These are phyloP conservation scores for Bruguiera sexangula DNA, from an alignment of 345 rosid genomes.

Conservation along the genomic window DNA sequence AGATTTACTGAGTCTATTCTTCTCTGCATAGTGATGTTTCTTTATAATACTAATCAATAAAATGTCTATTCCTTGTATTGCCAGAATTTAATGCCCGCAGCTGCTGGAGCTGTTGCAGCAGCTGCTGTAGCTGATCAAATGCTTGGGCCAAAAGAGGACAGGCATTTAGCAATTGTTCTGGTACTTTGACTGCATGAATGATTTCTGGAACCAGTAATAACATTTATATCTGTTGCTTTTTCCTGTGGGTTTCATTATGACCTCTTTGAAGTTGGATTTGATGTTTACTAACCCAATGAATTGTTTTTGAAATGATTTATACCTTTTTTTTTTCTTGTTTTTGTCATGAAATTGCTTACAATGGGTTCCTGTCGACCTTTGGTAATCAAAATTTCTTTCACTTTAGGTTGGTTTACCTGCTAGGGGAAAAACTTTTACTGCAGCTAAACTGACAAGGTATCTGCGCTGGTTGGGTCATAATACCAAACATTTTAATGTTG, in stretches of 20 bases:
- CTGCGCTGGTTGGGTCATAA: slow-evolving; percentile 99
- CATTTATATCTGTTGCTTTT: slow-evolving; percentile 10
- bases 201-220: not conserved
- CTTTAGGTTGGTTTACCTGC: slow-evolving; percentile 97
- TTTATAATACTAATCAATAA: slow-evolving; percentile 1
- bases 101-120: slow-evolving; percentile 99
- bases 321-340: no score
- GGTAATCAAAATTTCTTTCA: slow-evolving; percentile 14
- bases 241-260: slow-evolving; percentile 10
- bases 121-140: slow-evolving; percentile 98
- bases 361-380: no score
- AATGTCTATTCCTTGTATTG: slow-evolving; percentile 14
- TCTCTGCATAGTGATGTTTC: slow-evolving; percentile 14
- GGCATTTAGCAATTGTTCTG: slow-evolving; percentile 94
- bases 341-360: no score
- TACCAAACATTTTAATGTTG: slow-evolving; percentile 98
- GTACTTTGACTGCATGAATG: slow-evolving; percentile 34
- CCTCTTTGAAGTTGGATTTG: slow-evolving; percentile 10
- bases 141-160: slow-evolving; percentile 98
- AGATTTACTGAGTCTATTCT: slow-evolving; percentile 1
- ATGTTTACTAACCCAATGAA: not conserved
- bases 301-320: no score
- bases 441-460: slow-evolving; percentile 95
- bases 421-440: slow-evolving; percentile 98
- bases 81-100: slow-evolving; percentile 97